A percentile compares a stretch with the other conserved stretches of the same genome.
These are phyloP conservation scores for Lachancea sp. DNA, from an alignment of 805 yeast genomes.

Conservation along the genomic window DNA sequence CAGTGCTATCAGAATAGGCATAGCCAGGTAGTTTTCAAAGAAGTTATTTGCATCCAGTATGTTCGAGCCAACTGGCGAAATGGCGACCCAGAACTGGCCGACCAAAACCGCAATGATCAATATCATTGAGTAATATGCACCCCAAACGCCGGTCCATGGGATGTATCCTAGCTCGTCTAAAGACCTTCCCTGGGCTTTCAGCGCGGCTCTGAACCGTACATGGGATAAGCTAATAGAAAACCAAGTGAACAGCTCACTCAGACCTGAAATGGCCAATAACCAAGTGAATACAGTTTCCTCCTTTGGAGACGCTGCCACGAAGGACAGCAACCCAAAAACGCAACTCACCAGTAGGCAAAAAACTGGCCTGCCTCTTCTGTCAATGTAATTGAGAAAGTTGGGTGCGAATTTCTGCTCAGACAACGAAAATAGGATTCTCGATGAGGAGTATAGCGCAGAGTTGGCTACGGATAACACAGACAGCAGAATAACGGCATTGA, in stretches of 20 bases:
- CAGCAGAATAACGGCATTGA: constrained; percentile 64
- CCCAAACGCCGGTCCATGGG: constrained; percentile 47
- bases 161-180: constrained; percentile 46
- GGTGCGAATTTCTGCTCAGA: constrained; percentile 77
- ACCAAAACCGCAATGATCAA: constrained; percentile 45
- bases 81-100: constrained; percentile 62
- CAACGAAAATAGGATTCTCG: constrained; percentile 60
- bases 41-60: constrained; percentile 37
- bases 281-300: constrained; percentile 55
- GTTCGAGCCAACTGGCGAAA: constrained; percentile 44
- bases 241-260: constrained; percentile 62
- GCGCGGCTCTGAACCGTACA: constrained; percentile 52
- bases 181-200: constrained; percentile 48
- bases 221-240: constrained; percentile 49
- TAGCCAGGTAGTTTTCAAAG: constrained; percentile 43
- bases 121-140: constrained; percentile 45
- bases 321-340: constrained; percentile 53
- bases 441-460: constrained; percentile 64
- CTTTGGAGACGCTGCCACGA: constrained; percentile 57
- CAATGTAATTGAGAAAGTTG: constrained; percentile 44
- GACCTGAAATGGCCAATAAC: constrained; percentile 56
- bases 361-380: constrained; percentile 57
- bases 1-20: constrained; percentile 39
- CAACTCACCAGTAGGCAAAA: constrained; percentile 47
- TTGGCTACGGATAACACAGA: constrained; percentile 74